Evolutionary conservation across 345 rosid genomes (phyloP), one percentile per base, ranked within the genome.

Genomic region (Salix purpurea): DNA sequence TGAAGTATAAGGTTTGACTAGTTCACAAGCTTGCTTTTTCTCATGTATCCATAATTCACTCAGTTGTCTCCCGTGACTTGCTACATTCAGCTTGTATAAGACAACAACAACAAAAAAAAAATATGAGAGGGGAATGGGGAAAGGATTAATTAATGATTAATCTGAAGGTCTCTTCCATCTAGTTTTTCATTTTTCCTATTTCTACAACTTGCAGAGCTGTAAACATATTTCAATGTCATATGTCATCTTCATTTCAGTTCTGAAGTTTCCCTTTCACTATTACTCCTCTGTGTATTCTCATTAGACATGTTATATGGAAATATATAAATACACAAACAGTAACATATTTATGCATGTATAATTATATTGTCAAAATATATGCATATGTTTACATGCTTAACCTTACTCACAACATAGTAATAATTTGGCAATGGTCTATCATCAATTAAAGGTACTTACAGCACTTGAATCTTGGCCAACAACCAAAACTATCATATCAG

Each of bases 391-490:
- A 24, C 40, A 65, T 7, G 15, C 70, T 13, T 52, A 58, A 1
- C 67, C 14, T 30, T 68, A 34, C 24, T 50, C 37, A 21, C 24
- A 42, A 50, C 12, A 37, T 36, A 50, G 40, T n/a, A 26, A 61
- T 14, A 18, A 58, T 10, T 69, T 48, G 54, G 61, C 2, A 28
- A 58, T 74, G 12, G n/a, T 50, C 46, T 67, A 9, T 68, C 32
- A 72, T 48, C 9, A 50, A 78, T 30, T 28, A 34, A 71, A 61
- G 13, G 68, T 70, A 87, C 99, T 90, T 89, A 95, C 97, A 52
- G 99, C 95, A 62, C 94, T 95, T 7, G 99, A 91, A 82, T 95
- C 97, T 83, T 89, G 99, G 79, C 97, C 99, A 68, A 85, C 84
- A 69, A 90, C 96, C 24, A 92, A 76, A 78, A 95, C 90, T 26